Percentiles rank a stretch among this genome's conserved stretches.
These are phyloP conservation scores for Ceriops zippeliana DNA, from an alignment of 345 rosid species.

Conservation along the genomic window DNA sequence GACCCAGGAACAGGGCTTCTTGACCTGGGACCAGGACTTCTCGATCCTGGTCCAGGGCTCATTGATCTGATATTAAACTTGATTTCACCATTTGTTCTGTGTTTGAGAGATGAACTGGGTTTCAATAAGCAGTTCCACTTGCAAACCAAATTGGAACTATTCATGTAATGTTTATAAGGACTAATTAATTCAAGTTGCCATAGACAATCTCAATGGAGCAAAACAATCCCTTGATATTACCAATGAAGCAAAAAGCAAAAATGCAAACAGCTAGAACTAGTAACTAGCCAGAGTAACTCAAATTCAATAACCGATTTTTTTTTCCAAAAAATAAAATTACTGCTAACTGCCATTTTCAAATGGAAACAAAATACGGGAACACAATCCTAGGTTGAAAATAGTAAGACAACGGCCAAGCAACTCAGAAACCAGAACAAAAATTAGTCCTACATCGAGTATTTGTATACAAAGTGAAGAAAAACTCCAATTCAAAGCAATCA, in stretches of 20 bases:
- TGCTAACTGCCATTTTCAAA: not conserved
- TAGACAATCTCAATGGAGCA: not conserved
- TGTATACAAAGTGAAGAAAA: conserved; percentile 10
- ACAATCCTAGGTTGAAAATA: not conserved
- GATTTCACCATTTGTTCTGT: conserved; percentile 47
- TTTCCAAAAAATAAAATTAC: too few relatives aligned
- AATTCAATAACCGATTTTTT: not conserved
- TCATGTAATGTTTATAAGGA: not conserved
- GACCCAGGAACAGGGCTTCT: conserved; percentile 40
- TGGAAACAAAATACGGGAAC: not conserved
- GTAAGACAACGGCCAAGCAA: not conserved
- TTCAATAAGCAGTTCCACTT: conserved; percentile 8
- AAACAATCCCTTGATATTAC: not conserved
- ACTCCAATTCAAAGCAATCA: conserved; percentile 2
- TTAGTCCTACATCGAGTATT: not conserved
- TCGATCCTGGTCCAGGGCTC: conserved; percentile 30
- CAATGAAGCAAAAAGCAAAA: not conserved
- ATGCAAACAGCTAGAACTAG: not conserved
- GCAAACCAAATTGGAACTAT: conserved; percentile 7
- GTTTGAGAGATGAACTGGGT: conserved; percentile 30
- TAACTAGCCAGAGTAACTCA: not conserved
- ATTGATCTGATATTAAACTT: conserved; percentile 39
- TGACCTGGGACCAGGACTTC: conserved; percentile 26
- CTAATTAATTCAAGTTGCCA: not conserved
- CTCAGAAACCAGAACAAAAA: not conserved